phyloP scores from a whole-genome alignment of 73 alveolate genomes.

The Stentor roeselii region DNA sequence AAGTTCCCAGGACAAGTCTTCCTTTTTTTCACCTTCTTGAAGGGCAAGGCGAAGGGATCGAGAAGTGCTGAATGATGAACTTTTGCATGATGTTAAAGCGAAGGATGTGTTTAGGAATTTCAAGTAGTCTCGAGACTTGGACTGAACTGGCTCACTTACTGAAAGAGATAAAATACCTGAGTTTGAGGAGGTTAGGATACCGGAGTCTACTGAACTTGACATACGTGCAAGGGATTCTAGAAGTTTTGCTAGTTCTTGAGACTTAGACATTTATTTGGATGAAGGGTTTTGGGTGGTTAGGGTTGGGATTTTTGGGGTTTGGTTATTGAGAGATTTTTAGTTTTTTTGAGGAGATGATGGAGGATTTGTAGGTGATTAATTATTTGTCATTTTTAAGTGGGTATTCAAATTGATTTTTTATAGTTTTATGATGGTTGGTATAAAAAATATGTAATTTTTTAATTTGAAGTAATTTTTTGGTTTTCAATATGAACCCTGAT shows the following conservation, averaged over 20 bases:
- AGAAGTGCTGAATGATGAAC: not conserved
- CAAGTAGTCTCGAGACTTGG: not conserved
- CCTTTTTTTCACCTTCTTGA: slow-evolving; percentile 3
- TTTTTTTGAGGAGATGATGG: too few species aligned
- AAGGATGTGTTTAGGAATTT: not conserved
- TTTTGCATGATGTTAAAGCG: not conserved
- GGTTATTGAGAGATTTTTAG: not conserved
- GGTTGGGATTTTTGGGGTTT: not conserved
- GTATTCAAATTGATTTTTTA: too few species aligned
- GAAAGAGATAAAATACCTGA: not conserved
- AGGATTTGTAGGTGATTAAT: too few species aligned
- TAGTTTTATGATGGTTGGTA: too few species aligned
- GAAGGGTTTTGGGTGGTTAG: not conserved
- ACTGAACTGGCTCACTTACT: not conserved
- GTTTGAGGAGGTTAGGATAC: not conserved
- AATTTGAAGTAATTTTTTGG: too few species aligned
- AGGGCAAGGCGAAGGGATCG: not conserved
- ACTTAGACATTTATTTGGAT: not conserved
- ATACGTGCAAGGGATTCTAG: not conserved
- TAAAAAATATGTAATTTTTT: too few species aligned
- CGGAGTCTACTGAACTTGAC: not conserved
- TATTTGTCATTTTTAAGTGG: too few species aligned
- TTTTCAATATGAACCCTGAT: too few species aligned
- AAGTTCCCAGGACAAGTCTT: not conserved
- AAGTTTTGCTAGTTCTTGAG: not conserved